Conservation (phyloP, 768 basidiomycete species). For the Phanerochaete carnosa region DNA sequence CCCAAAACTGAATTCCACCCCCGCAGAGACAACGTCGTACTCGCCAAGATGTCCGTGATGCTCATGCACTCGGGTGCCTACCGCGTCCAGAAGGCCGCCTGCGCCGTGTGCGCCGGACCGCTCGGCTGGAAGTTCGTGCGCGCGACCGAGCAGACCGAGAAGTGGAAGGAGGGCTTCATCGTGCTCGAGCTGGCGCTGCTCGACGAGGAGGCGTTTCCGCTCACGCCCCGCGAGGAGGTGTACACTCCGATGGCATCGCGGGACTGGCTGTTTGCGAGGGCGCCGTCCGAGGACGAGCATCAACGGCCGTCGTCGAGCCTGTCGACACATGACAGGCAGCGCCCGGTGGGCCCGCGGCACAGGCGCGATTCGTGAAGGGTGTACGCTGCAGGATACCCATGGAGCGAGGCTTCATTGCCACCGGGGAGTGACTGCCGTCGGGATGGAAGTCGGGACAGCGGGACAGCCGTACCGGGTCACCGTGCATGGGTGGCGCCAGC, state of each 20-base stretch:
- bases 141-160: conserved; percentile 52
- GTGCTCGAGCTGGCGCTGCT: conserved; percentile 59
- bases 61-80: conserved; percentile 65
- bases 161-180: conserved; percentile 60
- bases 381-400: not conserved
- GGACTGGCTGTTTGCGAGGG: not conserved
- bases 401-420: too few species aligned
- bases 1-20: not conserved
- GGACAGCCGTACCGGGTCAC: too few species aligned
- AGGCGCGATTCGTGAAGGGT: not conserved
- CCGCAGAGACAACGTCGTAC: conserved; percentile 44
- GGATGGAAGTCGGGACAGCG: too few species aligned
- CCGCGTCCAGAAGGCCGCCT: conserved; percentile 55
- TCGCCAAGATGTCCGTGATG: conserved; percentile 43
- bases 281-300: not conserved
- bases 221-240: conserved; percentile 8
- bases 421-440: too few species aligned
- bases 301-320: conserved; percentile 3
- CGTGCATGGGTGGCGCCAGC: too few species aligned
- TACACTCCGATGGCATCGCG: not conserved
- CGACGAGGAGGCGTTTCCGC: conserved; percentile 8
- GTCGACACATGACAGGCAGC: not conserved
- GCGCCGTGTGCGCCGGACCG: conserved; percentile 45
- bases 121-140: conserved; percentile 65
- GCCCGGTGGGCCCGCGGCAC: conserved; percentile 1